Evolutionary conservation across 768 basidiomycete species (phyloP), one percentile per base, ranked within the genome.

Genomic region (Pilatotrama ljubarskyi): DNA sequence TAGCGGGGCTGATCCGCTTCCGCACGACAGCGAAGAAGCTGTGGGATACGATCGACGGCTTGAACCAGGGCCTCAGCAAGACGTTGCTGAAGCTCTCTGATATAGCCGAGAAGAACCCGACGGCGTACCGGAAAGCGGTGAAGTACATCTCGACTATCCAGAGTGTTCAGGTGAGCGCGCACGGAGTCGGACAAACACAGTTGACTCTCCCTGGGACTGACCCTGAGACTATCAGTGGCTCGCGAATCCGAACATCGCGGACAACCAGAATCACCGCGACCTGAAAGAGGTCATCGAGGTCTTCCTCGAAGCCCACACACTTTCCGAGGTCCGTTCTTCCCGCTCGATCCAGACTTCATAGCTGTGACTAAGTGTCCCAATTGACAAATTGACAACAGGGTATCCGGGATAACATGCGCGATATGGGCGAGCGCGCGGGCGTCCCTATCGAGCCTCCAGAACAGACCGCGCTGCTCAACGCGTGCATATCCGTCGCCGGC

Each of bases 391-490:
- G 14, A 18, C 1, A 10, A 22, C 59, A 95, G 93, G 79, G 76
- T 48, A 91, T 95, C 43, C 90, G 96, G 18, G 72, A 68, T 17
- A 81, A 85, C 55, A 95, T 98, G 90, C 86, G 87, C 58, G 75
- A 82, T 59, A 95, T 98, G 93, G 93, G 96, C 22, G 74, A 75
- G 7, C 73, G 79, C 3, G 83, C 90, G 0, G 84, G 77, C 17
- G 94, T 95, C 5, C 89, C 91, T 17, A 95, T 99, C 61, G 97
- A 99, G 73, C 97, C 97, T 1, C 73, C 79, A 3, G 85, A 90
- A 70, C 97, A 99, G 73, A 95, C 93, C 0, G 73, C 77, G 41
- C 82, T 99, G 20, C 80, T 99, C 48, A 84, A 98, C 69, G 77
- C 79, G 4, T 96, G 93, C 61, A 77, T 90, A 15, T 75, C 81